A percentile compares a stretch with the other conserved stretches of the same genome.
Evolutionary conservation across 2,329 filamentous ascomycete species (phyloP).

Genomic region (Xylariales sp.): DNA sequence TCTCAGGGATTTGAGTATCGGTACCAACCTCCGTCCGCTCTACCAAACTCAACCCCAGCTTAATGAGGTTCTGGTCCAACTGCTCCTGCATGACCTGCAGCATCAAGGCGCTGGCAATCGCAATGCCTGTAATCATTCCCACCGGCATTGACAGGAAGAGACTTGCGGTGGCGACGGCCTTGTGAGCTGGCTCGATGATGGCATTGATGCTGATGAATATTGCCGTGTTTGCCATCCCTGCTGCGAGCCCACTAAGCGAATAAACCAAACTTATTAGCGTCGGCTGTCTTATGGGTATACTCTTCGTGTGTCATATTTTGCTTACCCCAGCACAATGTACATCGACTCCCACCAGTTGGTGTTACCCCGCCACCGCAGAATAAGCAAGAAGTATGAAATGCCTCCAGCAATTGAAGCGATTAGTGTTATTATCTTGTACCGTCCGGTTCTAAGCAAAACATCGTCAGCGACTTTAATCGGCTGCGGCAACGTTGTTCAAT

Average conservation of each 20-base stretch:
- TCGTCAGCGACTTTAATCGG: not conserved
- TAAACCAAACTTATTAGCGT: too few relatives aligned
- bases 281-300: slow-evolving; percentile 3
- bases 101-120: slow-evolving; percentile 31
- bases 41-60: slow-evolving; percentile 1
- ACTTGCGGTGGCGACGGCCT: slow-evolving; percentile 34
- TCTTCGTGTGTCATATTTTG: not conserved
- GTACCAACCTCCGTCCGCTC: too few relatives aligned
- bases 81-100: slow-evolving; percentile 14
- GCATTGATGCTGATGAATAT: slow-evolving; percentile 38
- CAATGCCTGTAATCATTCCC: slow-evolving; percentile 33
- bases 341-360: slow-evolving; percentile 33
- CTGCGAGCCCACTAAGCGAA: slow-evolving; percentile 39
- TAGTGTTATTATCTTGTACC: slow-evolving; percentile 36
- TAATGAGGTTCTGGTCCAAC: not conserved
- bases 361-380: slow-evolving; percentile 34
- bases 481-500: not conserved
- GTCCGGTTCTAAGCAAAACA: slow-evolving; percentile 27
- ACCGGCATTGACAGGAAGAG: slow-evolving; percentile 33
- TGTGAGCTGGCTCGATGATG: slow-evolving; percentile 30
- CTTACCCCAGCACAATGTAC: slow-evolving; percentile 31
- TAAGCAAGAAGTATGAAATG: slow-evolving; percentile 3
- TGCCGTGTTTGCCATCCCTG: slow-evolving; percentile 33
- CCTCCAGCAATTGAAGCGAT: slow-evolving; percentile 19
- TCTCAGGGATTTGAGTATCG: slow-evolving; percentile 13